Evolutionary conservation across 2,329 filamentous ascomycete species (phyloP).

Genomic region (Exophiala aquamarina): DNA sequence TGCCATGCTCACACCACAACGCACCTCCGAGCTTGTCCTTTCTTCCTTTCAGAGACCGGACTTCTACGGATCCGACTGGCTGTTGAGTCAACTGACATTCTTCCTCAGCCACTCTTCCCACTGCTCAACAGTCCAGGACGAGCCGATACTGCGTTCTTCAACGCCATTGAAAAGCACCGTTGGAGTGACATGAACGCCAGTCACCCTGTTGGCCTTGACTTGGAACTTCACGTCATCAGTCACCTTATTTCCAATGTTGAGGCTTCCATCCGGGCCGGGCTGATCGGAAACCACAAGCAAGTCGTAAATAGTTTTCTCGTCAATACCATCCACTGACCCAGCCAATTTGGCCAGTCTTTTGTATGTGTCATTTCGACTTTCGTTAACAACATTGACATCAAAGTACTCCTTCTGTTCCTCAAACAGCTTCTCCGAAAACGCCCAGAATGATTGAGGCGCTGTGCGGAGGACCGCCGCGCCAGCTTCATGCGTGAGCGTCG

Average conservation of each 20-base stretch:
- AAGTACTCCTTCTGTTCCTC: conserved; percentile 74
- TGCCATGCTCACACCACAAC: background rate
- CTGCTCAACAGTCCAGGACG: conserved; percentile 73
- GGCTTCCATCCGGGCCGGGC: conserved; percentile 62
- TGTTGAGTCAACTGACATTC: conserved; percentile 52
- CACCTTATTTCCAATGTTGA: conserved; percentile 79
- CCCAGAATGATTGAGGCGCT: conserved; percentile 73
- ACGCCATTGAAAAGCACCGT: conserved; percentile 85
- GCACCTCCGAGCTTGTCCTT: too few species aligned
- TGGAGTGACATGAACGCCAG: conserved; percentile 86
- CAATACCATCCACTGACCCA: conserved; percentile 62
- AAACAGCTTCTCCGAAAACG: conserved; percentile 71
- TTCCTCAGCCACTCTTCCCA: conserved; percentile 82
- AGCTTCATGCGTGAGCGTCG: conserved; percentile 70
- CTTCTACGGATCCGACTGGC: background rate
- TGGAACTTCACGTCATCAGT: conserved; percentile 83
- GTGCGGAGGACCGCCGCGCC: conserved; percentile 75
- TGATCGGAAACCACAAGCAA: conserved; percentile 69
- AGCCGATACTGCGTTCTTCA: conserved; percentile 75
- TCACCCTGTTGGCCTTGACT: conserved; percentile 71
- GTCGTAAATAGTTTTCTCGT: conserved; percentile 67
- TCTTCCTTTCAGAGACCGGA: background rate
- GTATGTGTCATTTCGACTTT: conserved; percentile 84
- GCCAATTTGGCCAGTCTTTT: conserved; percentile 74
- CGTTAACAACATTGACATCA: conserved; percentile 78